These are phyloP conservation scores for Aphanomyces astaci DNA, from an alignment of 352 stramenopile species.

Conservation along the genomic window DNA sequence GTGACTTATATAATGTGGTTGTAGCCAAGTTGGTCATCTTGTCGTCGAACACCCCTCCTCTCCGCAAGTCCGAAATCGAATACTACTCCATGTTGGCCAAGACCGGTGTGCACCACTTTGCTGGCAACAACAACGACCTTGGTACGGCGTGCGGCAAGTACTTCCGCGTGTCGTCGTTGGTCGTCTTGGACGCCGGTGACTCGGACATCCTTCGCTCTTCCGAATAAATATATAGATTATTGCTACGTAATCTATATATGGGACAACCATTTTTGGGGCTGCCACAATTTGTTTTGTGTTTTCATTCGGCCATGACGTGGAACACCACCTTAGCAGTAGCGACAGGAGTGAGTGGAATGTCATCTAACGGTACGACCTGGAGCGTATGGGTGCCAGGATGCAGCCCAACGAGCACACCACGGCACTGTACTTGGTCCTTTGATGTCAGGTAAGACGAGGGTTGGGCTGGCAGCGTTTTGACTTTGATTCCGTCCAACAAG, in stretches of 20 bases:
- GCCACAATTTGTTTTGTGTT: not conserved
- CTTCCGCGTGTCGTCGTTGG: slow-evolving; percentile 96
- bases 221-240: slow-evolving; percentile 23
- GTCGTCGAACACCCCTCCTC: slow-evolving; percentile 95
- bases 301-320: no score
- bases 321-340: no score
- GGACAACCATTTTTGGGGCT: slow-evolving; percentile 9
- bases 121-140: slow-evolving; percentile 97
- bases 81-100: slow-evolving; percentile 99
- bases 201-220: slow-evolving; percentile 95
- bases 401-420: not conserved
- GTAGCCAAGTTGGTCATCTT: slow-evolving; percentile 97
- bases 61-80: slow-evolving; percentile 99
- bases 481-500: not conserved
- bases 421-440: not conserved
- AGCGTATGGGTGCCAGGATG: not conserved
- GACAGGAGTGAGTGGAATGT: no score
- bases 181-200: slow-evolving; percentile 96
- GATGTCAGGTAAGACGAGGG: not conserved
- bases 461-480: not conserved
- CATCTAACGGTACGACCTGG: not conserved
- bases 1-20: slow-evolving; percentile 15
- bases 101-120: slow-evolving; percentile 97
- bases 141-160: slow-evolving; percentile 99
- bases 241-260: slow-evolving; percentile 4